These are phyloP conservation scores for Cladosporium sp. DNA, from an alignment of 2,329 filamentous ascomycete genomes.

Conservation along the genomic window DNA sequence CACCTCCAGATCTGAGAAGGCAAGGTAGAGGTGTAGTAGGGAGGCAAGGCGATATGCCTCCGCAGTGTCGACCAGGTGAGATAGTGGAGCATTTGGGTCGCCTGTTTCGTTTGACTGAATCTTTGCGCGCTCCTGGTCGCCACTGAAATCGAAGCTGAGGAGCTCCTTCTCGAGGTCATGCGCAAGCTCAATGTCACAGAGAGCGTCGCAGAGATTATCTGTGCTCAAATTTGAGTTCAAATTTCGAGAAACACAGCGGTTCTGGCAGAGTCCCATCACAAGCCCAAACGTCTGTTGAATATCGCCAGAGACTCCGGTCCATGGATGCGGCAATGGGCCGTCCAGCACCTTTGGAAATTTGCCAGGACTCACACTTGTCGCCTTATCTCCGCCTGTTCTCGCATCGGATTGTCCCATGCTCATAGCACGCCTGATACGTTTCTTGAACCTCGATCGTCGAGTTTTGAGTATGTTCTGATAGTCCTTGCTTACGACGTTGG, in stretches of 20 bases:
- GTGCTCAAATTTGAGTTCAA: background rate
- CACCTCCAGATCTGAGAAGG: constrained; percentile 12
- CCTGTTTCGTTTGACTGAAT: constrained; percentile 6
- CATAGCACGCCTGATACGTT: constrained; percentile 6
- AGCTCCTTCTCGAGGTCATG: constrained; percentile 13
- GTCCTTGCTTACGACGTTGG: constrained; percentile 13
- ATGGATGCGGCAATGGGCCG: constrained; percentile 8
- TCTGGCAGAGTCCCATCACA: constrained; percentile 13
- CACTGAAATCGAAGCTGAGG: constrained; percentile 6
- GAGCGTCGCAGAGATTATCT: constrained; percentile 10
- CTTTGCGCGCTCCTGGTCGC: background rate
- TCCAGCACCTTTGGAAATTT: background rate
- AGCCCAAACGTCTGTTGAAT: constrained; percentile 14
- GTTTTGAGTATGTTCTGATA: constrained; percentile 1
- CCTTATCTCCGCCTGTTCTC: background rate
- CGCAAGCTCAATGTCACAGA: constrained; percentile 14
- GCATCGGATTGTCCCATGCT: background rate
- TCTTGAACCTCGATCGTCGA: constrained; percentile 5
- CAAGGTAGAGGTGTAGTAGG: constrained; percentile 13
- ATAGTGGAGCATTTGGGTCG: constrained; percentile 12
- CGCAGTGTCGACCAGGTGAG: constrained; percentile 13
- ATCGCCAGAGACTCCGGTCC: constrained; percentile 13
- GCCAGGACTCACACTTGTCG: background rate
- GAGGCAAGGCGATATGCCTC: constrained; percentile 15
- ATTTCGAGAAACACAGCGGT: constrained; percentile 4